A percentile compares a stretch with the other conserved stretches of the same genome.
Evolutionary conservation across 1,284 basidiomycete species (phyloP).

Genomic region (Wolfiporia cocos): DNA sequence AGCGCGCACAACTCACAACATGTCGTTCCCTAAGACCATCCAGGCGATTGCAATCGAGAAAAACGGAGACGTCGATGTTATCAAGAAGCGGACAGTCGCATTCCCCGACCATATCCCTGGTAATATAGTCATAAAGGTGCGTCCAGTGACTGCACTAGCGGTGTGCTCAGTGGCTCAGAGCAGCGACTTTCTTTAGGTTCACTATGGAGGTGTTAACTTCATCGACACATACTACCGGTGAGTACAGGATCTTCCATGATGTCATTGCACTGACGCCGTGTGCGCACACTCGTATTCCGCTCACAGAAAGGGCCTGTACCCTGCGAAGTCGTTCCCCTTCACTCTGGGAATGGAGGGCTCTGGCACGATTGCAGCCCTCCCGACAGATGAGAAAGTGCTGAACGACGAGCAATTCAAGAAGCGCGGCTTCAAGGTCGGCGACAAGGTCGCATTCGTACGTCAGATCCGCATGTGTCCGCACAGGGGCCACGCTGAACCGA

Average conservation of each 20-base stretch:
- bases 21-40: conserved; percentile 48
- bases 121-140: conserved; percentile 78
- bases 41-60: conserved; percentile 54
- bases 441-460: conserved; percentile 35
- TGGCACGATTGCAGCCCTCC: conserved; percentile 50
- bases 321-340: conserved; percentile 40
- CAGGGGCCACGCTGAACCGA: no score
- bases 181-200: conserved; percentile 33
- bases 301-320: conserved; percentile 31
- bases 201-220: conserved; percentile 80
- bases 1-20: conserved; percentile 18
- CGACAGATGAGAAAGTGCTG: conserved; percentile 30
- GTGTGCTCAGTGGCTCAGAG: no score
- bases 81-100: conserved; percentile 57
- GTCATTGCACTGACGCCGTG: not conserved
- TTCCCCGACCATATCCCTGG: conserved; percentile 58
- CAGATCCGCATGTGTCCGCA: not conserved
- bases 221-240: conserved; percentile 80
- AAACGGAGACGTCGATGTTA: conserved; percentile 76
- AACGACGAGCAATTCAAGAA: conserved; percentile 31
- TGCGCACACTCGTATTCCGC: not conserved
- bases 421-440: conserved; percentile 36
- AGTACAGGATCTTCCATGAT: conserved; percentile 4
- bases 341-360: conserved; percentile 57
- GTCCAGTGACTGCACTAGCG: not conserved